A percentile compares a stretch with the other conserved stretches of the same genome.
Conservation (phyloP, 2,329 filamentous ascomycete species). For the Arthrinium puccinioides region DNA sequence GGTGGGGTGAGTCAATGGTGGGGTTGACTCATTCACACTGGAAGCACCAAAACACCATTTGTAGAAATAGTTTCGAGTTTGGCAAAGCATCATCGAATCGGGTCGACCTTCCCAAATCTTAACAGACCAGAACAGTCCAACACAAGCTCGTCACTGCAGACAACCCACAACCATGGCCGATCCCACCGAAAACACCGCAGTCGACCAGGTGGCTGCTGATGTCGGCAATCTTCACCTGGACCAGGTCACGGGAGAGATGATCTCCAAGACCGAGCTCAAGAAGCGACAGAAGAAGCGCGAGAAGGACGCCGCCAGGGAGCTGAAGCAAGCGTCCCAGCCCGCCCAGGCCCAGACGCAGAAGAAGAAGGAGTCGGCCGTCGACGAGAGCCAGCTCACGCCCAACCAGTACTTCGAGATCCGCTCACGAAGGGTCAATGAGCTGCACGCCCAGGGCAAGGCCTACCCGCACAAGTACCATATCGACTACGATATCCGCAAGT, state of each 20-base stretch:
- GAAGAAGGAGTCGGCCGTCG: constrained; percentile 45
- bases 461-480: constrained; percentile 94
- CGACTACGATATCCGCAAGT: constrained; percentile 74
- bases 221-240: constrained; percentile 68
- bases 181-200: constrained; percentile 19
- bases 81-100: too few species aligned
- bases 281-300: constrained; percentile 88
- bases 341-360: constrained; percentile 57
- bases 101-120: too few species aligned
- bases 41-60: too few species aligned
- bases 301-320: constrained; percentile 80
- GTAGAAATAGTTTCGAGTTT: too few species aligned
- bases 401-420: constrained; percentile 92
- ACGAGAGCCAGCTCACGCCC: constrained; percentile 49
- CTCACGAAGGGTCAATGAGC: constrained; percentile 70
- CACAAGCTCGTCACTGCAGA: background rate
- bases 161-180: constrained; percentile 4
- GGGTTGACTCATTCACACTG: too few species aligned
- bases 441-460: constrained; percentile 57
- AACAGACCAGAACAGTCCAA: too few species aligned
- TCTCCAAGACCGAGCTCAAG: constrained; percentile 88
- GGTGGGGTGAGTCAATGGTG: too few species aligned
- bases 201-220: constrained; percentile 41
- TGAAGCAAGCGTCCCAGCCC: constrained; percentile 67
- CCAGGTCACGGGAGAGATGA: constrained; percentile 82